Conservation (phyloP, 1,284 basidiomycete species). For the Ustilago cynodontis region DNA sequence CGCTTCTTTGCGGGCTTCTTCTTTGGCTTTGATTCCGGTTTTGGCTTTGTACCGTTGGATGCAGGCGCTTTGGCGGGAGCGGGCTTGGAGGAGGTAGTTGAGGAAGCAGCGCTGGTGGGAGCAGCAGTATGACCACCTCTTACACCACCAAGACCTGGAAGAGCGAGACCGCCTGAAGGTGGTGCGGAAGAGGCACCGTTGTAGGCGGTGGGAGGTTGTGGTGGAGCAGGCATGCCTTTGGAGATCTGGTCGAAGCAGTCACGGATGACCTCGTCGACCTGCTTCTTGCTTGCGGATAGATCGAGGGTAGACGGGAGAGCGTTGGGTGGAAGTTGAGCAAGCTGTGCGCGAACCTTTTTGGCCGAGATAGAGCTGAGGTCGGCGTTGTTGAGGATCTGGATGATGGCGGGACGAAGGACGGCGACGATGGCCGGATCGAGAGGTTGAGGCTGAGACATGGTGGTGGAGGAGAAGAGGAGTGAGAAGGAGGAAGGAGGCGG, state of each 20-base stretch:
- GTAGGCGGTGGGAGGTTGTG: constrained; percentile 30
- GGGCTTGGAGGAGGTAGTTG: constrained; percentile 35
- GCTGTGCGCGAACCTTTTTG: constrained; percentile 59
- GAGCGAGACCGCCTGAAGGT: constrained; percentile 49
- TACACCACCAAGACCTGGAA: constrained; percentile 60
- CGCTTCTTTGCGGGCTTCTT: constrained; percentile 60
- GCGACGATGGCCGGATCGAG: constrained; percentile 48
- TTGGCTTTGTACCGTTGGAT: constrained; percentile 43
- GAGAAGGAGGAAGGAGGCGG: too few relatives aligned
- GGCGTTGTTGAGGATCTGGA: constrained; percentile 62
- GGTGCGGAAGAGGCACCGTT: constrained; percentile 41
- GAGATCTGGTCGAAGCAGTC: constrained; percentile 64
- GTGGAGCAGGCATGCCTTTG: constrained; percentile 44
- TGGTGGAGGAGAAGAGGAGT: constrained; percentile 3
- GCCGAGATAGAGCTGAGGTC: constrained; percentile 64
- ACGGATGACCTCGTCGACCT: constrained; percentile 60
- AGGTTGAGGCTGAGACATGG: constrained; percentile 44
- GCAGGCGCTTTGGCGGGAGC: constrained; percentile 28
- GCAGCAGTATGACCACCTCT: constrained; percentile 42
- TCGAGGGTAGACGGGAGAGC: constrained; percentile 54
- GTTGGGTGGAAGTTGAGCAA: constrained; percentile 52
- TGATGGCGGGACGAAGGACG: constrained; percentile 58
- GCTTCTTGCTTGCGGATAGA: constrained; percentile 61
- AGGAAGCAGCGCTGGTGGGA: constrained; percentile 29
- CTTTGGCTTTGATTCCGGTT: constrained; percentile 57